Conservation (phyloP, 2,329 filamentous ascomycete species). For the Aspergillus floridensis region DNA sequence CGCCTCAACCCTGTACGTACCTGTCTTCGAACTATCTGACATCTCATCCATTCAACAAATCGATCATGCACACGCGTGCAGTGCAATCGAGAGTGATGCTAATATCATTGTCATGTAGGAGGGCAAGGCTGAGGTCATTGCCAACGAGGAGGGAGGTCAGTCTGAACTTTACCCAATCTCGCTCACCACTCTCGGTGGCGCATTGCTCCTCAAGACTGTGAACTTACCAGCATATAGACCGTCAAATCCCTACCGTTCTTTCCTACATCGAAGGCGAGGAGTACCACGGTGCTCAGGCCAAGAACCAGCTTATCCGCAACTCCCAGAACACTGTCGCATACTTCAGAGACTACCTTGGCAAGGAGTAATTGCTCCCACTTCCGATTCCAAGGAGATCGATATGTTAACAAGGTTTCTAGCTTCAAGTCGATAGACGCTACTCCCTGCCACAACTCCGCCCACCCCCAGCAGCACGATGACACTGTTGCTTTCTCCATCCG, state of each 20-base stretch:
- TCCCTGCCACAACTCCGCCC: conserved; percentile 88
- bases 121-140: conserved; percentile 95
- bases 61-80: not conserved
- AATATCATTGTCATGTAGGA: conserved; percentile 52
- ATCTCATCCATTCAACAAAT: not conserved
- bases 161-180: not conserved
- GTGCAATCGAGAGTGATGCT: not conserved
- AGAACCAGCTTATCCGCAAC: conserved; percentile 89
- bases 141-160: conserved; percentile 89
- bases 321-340: conserved; percentile 88
- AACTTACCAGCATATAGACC: conserved; percentile 58
- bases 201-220: conserved; percentile 7
- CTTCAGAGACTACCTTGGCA: conserved; percentile 93
- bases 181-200: conserved; percentile 3
- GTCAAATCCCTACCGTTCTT: conserved; percentile 90
- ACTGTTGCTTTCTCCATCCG: conserved; percentile 78
- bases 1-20: conserved; percentile 63
- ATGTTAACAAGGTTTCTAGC: conserved; percentile 33
- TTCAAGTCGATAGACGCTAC: conserved; percentile 97
- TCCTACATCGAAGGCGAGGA: conserved; percentile 96
- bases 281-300: conserved; percentile 94
- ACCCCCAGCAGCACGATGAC: conserved; percentile 72
- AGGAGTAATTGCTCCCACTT: conserved; percentile 61
- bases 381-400: not conserved
- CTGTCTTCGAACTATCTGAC: not conserved